These are phyloP conservation scores for Backusella circina DNA, from an alignment of 192 early-diverging fungal genomes.

Conservation along the genomic window DNA sequence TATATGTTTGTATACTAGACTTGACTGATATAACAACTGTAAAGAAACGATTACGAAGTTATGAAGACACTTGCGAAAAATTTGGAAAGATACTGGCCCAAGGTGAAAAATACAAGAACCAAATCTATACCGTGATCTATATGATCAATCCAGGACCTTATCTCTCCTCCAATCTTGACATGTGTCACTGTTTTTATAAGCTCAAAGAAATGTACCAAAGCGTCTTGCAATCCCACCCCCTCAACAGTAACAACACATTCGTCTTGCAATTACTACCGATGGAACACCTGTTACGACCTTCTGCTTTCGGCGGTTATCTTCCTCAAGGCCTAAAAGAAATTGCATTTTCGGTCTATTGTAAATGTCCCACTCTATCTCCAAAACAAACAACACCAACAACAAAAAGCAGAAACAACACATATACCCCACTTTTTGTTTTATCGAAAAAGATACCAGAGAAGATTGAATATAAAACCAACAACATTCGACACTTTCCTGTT, in stretches of 20 bases:
- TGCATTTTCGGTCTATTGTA: conserved; percentile 48
- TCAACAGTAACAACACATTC: conserved; percentile 32
- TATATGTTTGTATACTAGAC: not conserved
- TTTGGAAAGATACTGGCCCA: not conserved
- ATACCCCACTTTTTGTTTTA: conserved; percentile 39
- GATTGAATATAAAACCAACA: conserved; percentile 34
- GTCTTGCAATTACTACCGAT: conserved; percentile 42
- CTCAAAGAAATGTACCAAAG: conserved; percentile 39
- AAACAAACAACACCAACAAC: not conserved
- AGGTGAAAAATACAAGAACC: conserved; percentile 9
- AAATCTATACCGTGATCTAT: conserved; percentile 38
- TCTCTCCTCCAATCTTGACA: conserved; percentile 38
- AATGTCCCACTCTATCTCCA: conserved; percentile 28
- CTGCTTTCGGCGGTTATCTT: conserved; percentile 44
- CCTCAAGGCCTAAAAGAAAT: conserved; percentile 45
- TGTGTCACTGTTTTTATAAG: conserved; percentile 45
- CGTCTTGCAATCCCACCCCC: conserved; percentile 21
- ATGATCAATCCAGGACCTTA: conserved; percentile 46
- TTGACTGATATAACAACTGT: not conserved
- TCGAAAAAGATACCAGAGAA: conserved; percentile 34
- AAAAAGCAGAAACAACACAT: conserved; percentile 7
- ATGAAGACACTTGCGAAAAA: conserved; percentile 5
- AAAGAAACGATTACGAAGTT: not conserved
- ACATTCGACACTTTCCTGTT: conserved; percentile 26
- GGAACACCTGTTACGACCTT: conserved; percentile 41